phyloP scores from a whole-genome alignment of 306 rosid genomes.

The Myrica gale region DNA sequence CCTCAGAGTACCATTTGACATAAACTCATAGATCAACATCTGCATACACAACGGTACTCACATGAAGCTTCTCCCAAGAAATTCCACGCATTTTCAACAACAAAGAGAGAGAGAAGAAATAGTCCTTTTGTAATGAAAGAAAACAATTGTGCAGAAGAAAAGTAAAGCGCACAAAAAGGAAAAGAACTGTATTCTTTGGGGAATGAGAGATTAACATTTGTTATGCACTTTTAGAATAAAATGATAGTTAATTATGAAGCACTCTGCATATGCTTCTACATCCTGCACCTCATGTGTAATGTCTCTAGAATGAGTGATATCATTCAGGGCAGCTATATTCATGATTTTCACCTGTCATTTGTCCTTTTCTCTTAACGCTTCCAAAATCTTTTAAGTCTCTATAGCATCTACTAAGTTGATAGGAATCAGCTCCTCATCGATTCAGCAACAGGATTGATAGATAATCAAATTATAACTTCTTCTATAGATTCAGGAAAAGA shows the following conservation, averaged over 20 bases:
- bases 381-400: not conserved
- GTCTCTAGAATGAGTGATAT: too few species aligned
- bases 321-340: too few species aligned
- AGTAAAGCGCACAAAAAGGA: not conserved
- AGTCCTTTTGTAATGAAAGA: not conserved
- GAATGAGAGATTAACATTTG: constrained; percentile 2
- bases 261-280: not conserved
- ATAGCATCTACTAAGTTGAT: not conserved
- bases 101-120: constrained; percentile 21
- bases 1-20: constrained; percentile 83
- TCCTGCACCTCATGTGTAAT: too few species aligned
- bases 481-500: not conserved
- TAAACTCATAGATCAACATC: constrained; percentile 94
- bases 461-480: not conserved
- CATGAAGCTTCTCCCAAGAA: constrained; percentile 22
- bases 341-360: too few species aligned
- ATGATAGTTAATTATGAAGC: not conserved
- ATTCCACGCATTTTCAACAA: constrained; percentile 21
- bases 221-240: constrained; percentile 1
- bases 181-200: constrained; percentile 5
- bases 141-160: not conserved
- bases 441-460: not conserved
- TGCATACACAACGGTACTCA: constrained; percentile 44
- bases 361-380: not conserved
- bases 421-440: constrained; percentile 8